Base-by-base conservation (phyloP, 495 filamentous ascomycete species). In the Neurospora sp. region DNA sequence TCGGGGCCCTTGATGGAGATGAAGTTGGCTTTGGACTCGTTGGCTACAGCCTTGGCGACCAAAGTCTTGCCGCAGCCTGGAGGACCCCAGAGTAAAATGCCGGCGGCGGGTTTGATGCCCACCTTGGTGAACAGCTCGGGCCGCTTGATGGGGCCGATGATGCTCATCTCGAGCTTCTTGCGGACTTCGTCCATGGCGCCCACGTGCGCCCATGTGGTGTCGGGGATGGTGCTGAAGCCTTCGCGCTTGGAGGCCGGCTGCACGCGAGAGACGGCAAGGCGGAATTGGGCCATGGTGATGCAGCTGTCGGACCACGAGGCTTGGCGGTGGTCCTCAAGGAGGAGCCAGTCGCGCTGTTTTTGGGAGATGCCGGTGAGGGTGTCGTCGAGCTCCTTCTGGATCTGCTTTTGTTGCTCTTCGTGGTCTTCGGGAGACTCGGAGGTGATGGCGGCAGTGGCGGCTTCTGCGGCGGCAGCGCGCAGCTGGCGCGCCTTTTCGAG, bases 1-100 rank as follows among this genome's bases (percentile, higher is more conserved):
- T 98, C 94, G 3, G 96, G 95, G 0, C 96, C 96, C 83, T 97
- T 97, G 82, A 99, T 93, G 75, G 92, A 94, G 82, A 99, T 99
- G 86, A 99, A 99, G 81, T 97, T 98, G 38, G 96, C 96, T 75
- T 92, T 91, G 35, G 91, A 93, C 82, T 98, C 96, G 81, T 97
- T 96, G 72, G 96, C 96, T 6, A 97, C 94, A 20, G 96, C 96
- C 82, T 98, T 98, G 70, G 96, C 96, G 9, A 99, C 89, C 6
- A 99, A 88, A 0, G 96, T 99, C 81, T 99, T 99, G 75, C 96
- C 96, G 82, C 96, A 99, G 40, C 96, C 96, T 3, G 96, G 96
- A 0, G 96, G 96, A 16, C 96, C 96, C 94, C 96, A 98, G 72
- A 99, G 91, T 12, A 99, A 88, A 16, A 98, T 92, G 39, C 96